A percentile compares a stretch with the other conserved stretches of the same genome.
Conservation (phyloP, 805 yeast species). For the Maudiozyma saulgeensis region DNA sequence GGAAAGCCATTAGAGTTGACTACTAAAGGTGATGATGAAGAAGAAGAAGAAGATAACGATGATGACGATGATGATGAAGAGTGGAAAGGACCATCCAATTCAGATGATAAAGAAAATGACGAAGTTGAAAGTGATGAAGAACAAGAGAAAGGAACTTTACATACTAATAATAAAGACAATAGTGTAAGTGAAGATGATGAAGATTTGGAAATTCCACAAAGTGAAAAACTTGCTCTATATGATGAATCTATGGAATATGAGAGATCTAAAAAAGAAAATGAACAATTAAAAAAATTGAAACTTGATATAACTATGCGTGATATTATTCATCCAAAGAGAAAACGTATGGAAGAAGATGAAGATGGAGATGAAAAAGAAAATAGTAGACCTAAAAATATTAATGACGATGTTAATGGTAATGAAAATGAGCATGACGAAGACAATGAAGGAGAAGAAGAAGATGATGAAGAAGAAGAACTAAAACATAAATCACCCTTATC, state of each 20-base stretch:
- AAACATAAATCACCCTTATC: slow-evolving; percentile 19
- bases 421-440: no score
- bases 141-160: background rate
- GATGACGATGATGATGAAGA: background rate
- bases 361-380: slow-evolving; percentile 22
- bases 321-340: background rate
- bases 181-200: slow-evolving; percentile 16
- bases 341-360: slow-evolving; percentile 14
- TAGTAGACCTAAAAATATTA: no score
- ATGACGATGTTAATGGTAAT: slow-evolving; percentile 16
- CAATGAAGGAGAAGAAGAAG: no score
- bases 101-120: slow-evolving; percentile 7
- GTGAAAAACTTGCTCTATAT: slow-evolving; percentile 21
- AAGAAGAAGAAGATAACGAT: background rate
- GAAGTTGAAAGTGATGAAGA: slow-evolving; percentile 6
- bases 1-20: background rate
- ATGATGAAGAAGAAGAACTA: slow-evolving; percentile 27
- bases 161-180: background rate
- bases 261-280: slow-evolving; percentile 8
- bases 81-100: slow-evolving; percentile 9
- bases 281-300: background rate
- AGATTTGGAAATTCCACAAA: slow-evolving; percentile 29
- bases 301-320: background rate
- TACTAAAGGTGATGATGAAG: background rate
- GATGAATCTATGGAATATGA: slow-evolving; percentile 17